Conservation (phyloP, 257 asterid genomes). For the Salvia splendens region DNA sequence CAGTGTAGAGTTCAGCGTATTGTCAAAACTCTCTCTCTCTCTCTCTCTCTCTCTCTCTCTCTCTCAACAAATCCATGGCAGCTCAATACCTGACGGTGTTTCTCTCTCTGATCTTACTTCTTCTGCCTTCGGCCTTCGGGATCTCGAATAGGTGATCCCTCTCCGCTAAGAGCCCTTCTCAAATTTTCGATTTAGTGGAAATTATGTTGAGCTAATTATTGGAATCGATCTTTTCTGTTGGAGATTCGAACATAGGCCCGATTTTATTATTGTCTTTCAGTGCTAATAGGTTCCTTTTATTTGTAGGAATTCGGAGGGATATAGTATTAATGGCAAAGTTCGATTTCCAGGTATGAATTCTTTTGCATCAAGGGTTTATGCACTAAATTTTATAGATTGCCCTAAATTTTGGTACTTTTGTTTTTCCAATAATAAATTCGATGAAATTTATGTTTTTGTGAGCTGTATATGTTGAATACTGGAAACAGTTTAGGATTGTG, state of each 20-base stretch:
- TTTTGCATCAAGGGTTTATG: constrained; percentile 16
- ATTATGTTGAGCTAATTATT: constrained; percentile 11
- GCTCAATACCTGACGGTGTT: constrained; percentile 28
- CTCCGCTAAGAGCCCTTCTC: constrained; percentile 6
- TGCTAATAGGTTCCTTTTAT: constrained; percentile 25
- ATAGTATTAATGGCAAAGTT: constrained; percentile 51
- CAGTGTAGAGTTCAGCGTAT: constrained; percentile 9
- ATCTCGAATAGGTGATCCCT: constrained; percentile 46
- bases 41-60: constrained; percentile 7
- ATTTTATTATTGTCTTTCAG: background rate
- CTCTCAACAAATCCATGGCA: constrained; percentile 38
- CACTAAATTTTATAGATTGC: constrained; percentile 10
- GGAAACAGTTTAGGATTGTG: background rate
- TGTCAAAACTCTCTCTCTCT: constrained; percentile 15
- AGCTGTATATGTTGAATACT: background rate
- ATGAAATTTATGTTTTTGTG: background rate
- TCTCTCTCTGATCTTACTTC: constrained; percentile 37
- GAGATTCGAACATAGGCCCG: constrained; percentile 9
- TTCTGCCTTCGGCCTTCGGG: constrained; percentile 45
- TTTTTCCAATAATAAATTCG: background rate
- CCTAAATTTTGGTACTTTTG: background rate
- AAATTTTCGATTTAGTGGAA: background rate
- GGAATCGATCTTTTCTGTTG: constrained; percentile 8
- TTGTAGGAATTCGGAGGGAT: constrained; percentile 51
- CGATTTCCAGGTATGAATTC: constrained; percentile 55